Base-by-base conservation (phyloP, 1,284 basidiomycete genomes). In the Mycena sp. region DNA sequence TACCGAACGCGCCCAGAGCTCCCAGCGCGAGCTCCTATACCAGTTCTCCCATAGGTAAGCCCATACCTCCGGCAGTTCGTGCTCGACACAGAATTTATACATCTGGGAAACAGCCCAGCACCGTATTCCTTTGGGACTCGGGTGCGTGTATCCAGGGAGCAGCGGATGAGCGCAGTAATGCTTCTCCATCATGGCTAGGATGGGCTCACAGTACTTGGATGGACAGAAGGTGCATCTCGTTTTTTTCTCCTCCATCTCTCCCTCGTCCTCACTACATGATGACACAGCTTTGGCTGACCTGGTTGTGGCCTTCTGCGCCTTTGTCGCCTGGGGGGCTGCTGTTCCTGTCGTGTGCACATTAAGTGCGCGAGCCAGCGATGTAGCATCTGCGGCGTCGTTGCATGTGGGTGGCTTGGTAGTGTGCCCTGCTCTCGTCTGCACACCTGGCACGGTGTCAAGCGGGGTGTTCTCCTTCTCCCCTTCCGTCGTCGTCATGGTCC, bases 1-100 rank as follows among this genome's bases (percentile, higher is more conserved):
- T 17, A n/a, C 23, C 5, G 37, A 32, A 1, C 60, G 53, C 5
- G 60, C 60, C n/a, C 60, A 62, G 4, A 62, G 53, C 12, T n/a
- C n/a, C n/a, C n/a, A n/a, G n/a, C n/a, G n/a, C n/a, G n/a, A n/a
- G n/a, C n/a, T n/a, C n/a, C n/a, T n/a, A n/a, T n/a, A n/a, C n/a
- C n/a, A n/a, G n/a, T n/a, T n/a, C n/a, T n/a, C n/a, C n/a, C n/a
- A n/a, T n/a, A n/a, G n/a, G n/a, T n/a, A n/a, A n/a, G n/a, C n/a
- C n/a, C n/a, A n/a, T n/a, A n/a, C n/a, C n/a, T n/a, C n/a, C n/a
- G n/a, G n/a, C n/a, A n/a, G n/a, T n/a, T n/a, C n/a, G n/a, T n/a
- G n/a, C n/a, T n/a, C n/a, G n/a, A n/a, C n/a, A n/a, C n/a, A n/a
- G n/a, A n/a, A n/a, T n/a, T n/a, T n/a, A n/a, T n/a, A n/a, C n/a